Evolutionary conservation across 305 asterid species (phyloP).

Genomic region (Galium porrigens): DNA sequence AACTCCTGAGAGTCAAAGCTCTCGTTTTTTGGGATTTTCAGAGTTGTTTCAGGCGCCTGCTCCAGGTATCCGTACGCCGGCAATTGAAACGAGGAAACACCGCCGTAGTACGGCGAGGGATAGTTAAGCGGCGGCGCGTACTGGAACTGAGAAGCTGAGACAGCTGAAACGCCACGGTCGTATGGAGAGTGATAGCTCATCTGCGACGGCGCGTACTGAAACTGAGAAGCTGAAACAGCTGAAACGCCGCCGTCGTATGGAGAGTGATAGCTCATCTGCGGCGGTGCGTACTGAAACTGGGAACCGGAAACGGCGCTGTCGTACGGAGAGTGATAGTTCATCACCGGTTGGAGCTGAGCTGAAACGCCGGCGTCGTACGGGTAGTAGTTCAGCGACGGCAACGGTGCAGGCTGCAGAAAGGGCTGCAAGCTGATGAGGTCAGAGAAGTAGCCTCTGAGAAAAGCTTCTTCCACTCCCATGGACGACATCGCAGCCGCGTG

Average conservation of each 20-base stretch:
- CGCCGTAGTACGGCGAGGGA: neutral
- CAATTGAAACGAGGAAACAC: neutral
- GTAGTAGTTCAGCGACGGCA: slow-evolving; percentile 3
- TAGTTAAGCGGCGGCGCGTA: neutral
- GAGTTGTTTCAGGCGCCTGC: slow-evolving; percentile 9
- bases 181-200: neutral
- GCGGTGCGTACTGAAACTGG: neutral
- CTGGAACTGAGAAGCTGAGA: neutral
- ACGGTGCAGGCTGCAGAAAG: slow-evolving; percentile 2
- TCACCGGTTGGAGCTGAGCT: neutral
- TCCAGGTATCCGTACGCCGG: neutral
- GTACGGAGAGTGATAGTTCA: neutral
- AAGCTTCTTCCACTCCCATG: slow-evolving; percentile 12
- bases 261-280: neutral
- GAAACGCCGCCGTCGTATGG: neutral
- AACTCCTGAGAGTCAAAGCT: neutral
- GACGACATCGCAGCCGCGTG: slow-evolving; percentile 1
- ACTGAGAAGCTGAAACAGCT: neutral
- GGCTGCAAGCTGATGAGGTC: slow-evolving; percentile 15
- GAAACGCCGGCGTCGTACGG: slow-evolving; percentile 4
- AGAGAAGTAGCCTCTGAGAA: slow-evolving; percentile 8
- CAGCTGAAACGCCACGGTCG: neutral
- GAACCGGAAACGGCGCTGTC: neutral
- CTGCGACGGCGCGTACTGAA: neutral
- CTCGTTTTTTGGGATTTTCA: slow-evolving; percentile 16